Base-by-base conservation (phyloP, 257 asterid species). In the Euphrasia confusa region DNA sequence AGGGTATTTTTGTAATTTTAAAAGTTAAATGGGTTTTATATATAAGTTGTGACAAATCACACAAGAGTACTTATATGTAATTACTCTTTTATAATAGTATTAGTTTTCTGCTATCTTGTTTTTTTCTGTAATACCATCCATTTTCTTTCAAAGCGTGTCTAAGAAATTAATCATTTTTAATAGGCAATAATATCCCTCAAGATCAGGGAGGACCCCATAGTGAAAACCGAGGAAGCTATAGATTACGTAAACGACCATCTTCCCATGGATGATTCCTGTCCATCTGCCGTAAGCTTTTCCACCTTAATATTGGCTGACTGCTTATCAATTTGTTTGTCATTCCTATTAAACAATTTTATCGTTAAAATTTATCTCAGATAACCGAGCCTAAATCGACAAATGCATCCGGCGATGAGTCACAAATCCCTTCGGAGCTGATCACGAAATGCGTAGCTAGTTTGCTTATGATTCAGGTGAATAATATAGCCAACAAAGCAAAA, bases 401-500 rank as follows among this genome's bases (percentile, higher is more conserved):
- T 75, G 69, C 74, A 21, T 66, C 80, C 9, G 91, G 77, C 10
- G 64, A 77, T 24, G 96, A 80, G 65, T 67, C 85, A 14, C 87
- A 80, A 62, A 80, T 85, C 42, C 97, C 96, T 60, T 75, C 85
- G 1, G 90, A 89, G 70, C 82, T 89, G 71, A 89, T 93, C 67
- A 70, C 87, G 21, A 79, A 83, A 71, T 93, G 95, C 52, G 84
- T 93, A 14, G 89, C 97, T 3, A 80, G 96, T 56, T 61, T 93
- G 77, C 89, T 87, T 49, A 89, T 83, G 97, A 89, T 93, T 83
- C 97, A 85, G 84, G 87, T 81, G 68, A 75, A 61, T 7, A 47
- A n/a, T 11, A 17, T 24, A 24, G 17, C n/a, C 14, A 58, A 30
- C 45, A 58, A 58, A 24, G 33, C 11, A 49, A 49, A n/a, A 15